Evolutionary conservation across 495 filamentous ascomycete species (phyloP).

Genomic region (Aspergillus olivimuriae): DNA sequence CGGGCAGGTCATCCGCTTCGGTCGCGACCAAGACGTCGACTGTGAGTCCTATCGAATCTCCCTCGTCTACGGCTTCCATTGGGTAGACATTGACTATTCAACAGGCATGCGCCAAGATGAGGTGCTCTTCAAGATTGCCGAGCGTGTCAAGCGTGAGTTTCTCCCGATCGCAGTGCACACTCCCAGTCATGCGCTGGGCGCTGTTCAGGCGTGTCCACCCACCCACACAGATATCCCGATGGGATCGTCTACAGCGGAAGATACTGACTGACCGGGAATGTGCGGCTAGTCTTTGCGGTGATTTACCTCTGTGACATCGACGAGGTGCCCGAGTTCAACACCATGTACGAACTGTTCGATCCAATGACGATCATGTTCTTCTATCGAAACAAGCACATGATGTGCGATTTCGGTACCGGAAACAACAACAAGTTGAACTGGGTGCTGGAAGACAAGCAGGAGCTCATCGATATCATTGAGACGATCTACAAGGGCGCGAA

Average conservation of each 20-base stretch:
- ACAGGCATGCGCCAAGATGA: constrained; percentile 86
- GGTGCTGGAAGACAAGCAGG: constrained; percentile 97
- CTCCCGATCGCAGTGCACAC: neutral
- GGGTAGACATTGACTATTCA: constrained; percentile 46
- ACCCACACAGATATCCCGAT: no score
- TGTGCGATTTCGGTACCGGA: constrained; percentile 95
- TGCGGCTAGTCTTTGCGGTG: constrained; percentile 53
- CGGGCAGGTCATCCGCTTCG: constrained; percentile 63
- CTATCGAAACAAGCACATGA: constrained; percentile 98
- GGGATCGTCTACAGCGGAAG: no score
- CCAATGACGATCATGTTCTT: constrained; percentile 80
- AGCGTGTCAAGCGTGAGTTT: constrained; percentile 39
- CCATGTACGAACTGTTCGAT: constrained; percentile 81
- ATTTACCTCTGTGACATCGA: constrained; percentile 97
- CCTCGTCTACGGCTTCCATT: constrained; percentile 77
- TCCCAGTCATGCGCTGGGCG: neutral
- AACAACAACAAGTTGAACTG: constrained; percentile 99
- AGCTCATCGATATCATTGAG: constrained; percentile 97
- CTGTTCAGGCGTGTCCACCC: neutral
- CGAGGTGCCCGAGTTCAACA: constrained; percentile 93
- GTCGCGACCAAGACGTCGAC: constrained; percentile 68
- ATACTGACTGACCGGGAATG: no score
- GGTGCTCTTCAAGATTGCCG: constrained; percentile 69
- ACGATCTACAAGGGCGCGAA: constrained; percentile 96
- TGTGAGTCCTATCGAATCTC: constrained; percentile 48